Base-by-base conservation (phyloP, 331 rosid species). In the Quercus phellos region DNA sequence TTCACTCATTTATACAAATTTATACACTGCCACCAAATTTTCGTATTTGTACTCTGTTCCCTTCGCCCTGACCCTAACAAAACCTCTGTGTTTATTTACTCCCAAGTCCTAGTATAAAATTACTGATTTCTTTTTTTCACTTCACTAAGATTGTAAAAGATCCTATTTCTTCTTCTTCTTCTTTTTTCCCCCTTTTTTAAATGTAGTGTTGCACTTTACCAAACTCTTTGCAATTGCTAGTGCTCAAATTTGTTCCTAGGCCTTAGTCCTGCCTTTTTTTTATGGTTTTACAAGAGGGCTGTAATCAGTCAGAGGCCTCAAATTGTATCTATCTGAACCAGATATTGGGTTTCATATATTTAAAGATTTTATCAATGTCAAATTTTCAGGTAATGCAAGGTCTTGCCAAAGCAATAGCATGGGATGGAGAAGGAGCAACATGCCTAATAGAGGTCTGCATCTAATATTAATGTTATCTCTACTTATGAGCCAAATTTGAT, bases 391-490 rank as follows among this genome's bases (percentile, higher is more conserved):
- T 92, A 73, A 95, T 92, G 99, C 97, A 95, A 91, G 96, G 99
- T 84, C 99, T 95, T 75, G 99, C 98, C 61, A 95, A 92, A 86
- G 93, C 98, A 51, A 84, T 95, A 82, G 97, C 98, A 74, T 95
- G 97, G 97, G 99, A 92, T 79, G 99, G 99, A 78, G 99, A 95
- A 86, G 99, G 99, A 70, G 99, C 99, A 74, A 95, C 99, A n/a
- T 95, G 99, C 90, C 93, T 95, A 16, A 84, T 92, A 81, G 99
- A 95, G 97, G 99, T 95, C 24, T 60, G 87, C 81, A 42, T 77
- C 70, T 82, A 55, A 30, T 75, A 51, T 81, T 50, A 73, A 76
- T 80, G 71, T 79, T 78, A 46, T 78, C 43, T 69, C 22, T 72
- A 14, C 75, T 54, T 67, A 24, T 69, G n/a, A 50, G 55, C 60